Evolutionary conservation across 768 basidiomycete genomes (phyloP), one percentile per base, ranked within the genome.

Genomic region (Xerocomellus dryophilus): DNA sequence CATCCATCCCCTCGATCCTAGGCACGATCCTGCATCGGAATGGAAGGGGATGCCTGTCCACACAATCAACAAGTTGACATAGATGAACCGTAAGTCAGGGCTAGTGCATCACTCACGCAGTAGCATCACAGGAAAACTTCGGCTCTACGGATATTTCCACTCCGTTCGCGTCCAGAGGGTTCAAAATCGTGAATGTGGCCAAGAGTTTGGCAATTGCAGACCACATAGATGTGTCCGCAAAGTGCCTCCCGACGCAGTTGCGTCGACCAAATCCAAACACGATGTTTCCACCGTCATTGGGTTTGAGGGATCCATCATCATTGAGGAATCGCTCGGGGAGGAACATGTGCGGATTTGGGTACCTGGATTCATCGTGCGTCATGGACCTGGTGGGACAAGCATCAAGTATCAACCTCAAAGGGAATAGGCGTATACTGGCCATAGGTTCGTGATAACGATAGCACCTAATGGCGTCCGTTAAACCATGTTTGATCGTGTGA

Each of bases 301-400:
- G 41, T 14, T 53, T 63, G 1, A 66, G 60, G 3, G 60, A 59
- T 23, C 62, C 62, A 4, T 65, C 62, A 0, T 50, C 43, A 25
- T 75, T 69, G 10, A 76, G 43, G 53, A 77, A 77, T 15, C 75
- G 66, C 35, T 77, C 76, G 0, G 76, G 76, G 8, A 51, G 53
- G 60, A 76, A 77, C 14, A 51, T 45, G 23, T 73, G 64, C 3
- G 75, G 66, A 15, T 69, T 58, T 0, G 71, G 68, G 54, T 71
- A 75, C 62, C 69, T 69, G 41, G 59, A 63, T 35, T 61, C 54
- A 4, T 64, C 42, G 7, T 52, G 62, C 6, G 59, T 35, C 54
- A 63, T 63, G 2, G 55, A 29, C 61, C 61, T 62, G 15, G 11
- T 7, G n/a, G 17, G 29, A 27, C 2, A 32, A 5, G 3, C 0